These are phyloP conservation scores for Penicillium sp. DNA, from an alignment of 2,329 filamentous ascomycete species.

Conservation along the genomic window DNA sequence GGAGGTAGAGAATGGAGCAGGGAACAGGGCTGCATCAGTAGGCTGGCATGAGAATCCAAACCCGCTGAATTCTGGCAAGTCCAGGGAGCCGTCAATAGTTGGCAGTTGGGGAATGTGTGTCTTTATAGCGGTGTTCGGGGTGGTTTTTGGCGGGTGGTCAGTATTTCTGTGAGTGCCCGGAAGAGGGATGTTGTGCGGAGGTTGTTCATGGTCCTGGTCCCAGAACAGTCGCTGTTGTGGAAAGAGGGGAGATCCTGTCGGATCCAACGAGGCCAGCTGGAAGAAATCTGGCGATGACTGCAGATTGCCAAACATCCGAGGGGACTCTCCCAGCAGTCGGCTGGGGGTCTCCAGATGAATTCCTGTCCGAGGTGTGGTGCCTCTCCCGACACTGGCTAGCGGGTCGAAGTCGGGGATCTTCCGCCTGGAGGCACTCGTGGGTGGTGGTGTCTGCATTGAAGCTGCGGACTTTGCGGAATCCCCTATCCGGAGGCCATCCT, in stretches of 20 bases:
- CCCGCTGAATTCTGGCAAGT: slow-evolving; percentile 33
- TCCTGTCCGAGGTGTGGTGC: slow-evolving; percentile 22
- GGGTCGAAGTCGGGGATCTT: slow-evolving; percentile 39
- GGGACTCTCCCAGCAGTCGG: slow-evolving; percentile 45
- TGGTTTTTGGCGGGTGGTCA: slow-evolving; percentile 19
- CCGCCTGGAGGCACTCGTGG: slow-evolving; percentile 58
- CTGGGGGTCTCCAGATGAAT: slow-evolving; percentile 47
- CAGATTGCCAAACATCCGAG: slow-evolving; percentile 52
- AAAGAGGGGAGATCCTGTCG: slow-evolving; percentile 57
- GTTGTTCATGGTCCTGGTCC: slow-evolving; percentile 42
- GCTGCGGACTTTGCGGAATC: slow-evolving; percentile 44
- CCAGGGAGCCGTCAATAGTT: slow-evolving; percentile 34
- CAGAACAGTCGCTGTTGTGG: slow-evolving; percentile 56
- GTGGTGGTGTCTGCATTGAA: slow-evolving; percentile 62
- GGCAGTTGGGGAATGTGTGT: slow-evolving; percentile 38
- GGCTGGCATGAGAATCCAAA: slow-evolving; percentile 32
- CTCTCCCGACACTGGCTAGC: slow-evolving; percentile 20
- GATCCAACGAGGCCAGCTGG: slow-evolving; percentile 52
- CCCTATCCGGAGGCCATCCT: slow-evolving; percentile 35
- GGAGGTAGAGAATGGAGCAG: slow-evolving; percentile 47
- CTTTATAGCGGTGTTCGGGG: slow-evolving; percentile 18
- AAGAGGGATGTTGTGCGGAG: slow-evolving; percentile 18
- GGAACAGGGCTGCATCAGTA: slow-evolving; percentile 41
- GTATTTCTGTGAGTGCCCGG: slow-evolving; percentile 8
- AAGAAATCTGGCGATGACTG: slow-evolving; percentile 61